Conservation (phyloP, 1,284 basidiomycete species). For the Schizophyllum commune region DNA sequence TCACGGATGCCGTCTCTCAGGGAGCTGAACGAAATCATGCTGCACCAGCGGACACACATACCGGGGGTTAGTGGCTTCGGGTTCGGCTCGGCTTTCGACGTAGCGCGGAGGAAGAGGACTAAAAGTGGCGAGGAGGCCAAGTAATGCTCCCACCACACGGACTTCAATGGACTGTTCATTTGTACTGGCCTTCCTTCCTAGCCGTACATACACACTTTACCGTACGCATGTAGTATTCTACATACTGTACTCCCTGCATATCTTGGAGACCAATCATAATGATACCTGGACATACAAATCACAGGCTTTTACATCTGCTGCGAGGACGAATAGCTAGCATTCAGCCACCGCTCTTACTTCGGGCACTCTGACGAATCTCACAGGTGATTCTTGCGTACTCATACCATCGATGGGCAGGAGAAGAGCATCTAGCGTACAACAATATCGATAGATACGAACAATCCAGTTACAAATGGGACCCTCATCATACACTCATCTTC, state of each 20-base stretch:
- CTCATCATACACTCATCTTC: slow-evolving; percentile 88
- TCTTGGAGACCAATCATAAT: no score
- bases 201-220: background rate
- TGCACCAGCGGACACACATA: background rate
- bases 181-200: background rate
- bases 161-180: background rate
- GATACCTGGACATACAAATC: no score
- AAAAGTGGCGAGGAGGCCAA: background rate
- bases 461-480: background rate
- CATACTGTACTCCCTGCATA: no score
- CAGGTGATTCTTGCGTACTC: no score
- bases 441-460: background rate
- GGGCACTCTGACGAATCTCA: background rate
- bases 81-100: background rate
- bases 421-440: background rate
- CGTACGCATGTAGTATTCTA: background rate
- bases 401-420: background rate
- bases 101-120: background rate
- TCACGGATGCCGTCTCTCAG: background rate
- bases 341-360: background rate
- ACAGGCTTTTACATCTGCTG: no score
- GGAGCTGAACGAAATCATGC: background rate
- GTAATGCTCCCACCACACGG: background rate
- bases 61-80: background rate
- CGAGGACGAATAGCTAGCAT: no score